Evolutionary conservation across 176 grass and related monocot genomes (phyloP).

Genomic region (Saccharum spontaneum): DNA sequence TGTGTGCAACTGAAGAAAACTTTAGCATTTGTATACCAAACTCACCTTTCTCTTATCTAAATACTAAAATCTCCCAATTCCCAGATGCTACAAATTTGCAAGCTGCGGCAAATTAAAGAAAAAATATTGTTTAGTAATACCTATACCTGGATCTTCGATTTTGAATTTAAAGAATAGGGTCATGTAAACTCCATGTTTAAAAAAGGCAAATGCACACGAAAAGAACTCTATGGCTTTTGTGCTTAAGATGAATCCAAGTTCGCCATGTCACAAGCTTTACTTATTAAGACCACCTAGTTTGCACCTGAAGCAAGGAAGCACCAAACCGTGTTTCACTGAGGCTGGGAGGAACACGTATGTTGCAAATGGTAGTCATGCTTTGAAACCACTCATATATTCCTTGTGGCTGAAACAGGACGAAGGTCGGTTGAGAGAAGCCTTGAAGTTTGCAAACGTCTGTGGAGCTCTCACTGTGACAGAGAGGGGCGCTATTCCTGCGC

Average conservation of each 20-base stretch:
- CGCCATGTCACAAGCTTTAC: background rate
- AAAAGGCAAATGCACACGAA: background rate
- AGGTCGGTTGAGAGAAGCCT: slow-evolving; percentile 63
- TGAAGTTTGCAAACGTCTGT: slow-evolving; percentile 88
- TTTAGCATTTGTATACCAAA: background rate
- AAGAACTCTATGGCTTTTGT: background rate
- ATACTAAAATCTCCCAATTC: background rate
- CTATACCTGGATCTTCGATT: background rate
- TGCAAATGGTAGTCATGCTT: background rate
- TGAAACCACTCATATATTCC: background rate
- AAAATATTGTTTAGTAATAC: background rate
- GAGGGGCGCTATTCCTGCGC: slow-evolving; percentile 83
- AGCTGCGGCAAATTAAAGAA: background rate
- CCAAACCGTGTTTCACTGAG: background rate
- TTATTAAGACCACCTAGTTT: background rate
- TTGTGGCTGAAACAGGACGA: slow-evolving; percentile 65
- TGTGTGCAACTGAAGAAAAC: background rate
- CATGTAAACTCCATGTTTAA: background rate
- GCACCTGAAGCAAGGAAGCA: background rate
- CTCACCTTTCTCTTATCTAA: background rate
- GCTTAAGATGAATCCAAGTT: background rate
- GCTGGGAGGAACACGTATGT: background rate
- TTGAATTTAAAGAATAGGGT: background rate
- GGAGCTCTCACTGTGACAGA: slow-evolving; percentile 82
- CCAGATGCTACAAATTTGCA: background rate